These are phyloP conservation scores for Xylaria sp. DNA, from an alignment of 2,329 filamentous ascomycete species.

Conservation along the genomic window DNA sequence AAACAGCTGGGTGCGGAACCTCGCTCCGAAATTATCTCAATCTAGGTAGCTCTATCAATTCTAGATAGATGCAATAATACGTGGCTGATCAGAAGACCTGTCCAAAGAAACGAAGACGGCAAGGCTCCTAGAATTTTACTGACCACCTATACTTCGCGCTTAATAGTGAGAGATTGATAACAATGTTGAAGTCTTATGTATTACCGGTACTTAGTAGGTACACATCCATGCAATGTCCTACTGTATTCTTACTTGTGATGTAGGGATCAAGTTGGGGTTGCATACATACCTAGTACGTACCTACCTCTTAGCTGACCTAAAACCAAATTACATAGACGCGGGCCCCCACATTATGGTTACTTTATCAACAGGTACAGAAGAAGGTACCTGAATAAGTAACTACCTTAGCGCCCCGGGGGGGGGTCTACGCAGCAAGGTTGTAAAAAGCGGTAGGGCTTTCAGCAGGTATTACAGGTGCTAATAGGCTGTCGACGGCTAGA, in stretches of 20 bases:
- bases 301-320: too few species aligned
- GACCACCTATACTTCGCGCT: too few species aligned
- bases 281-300: neutral
- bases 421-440: too few species aligned
- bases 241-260: too few species aligned
- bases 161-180: neutral
- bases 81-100: too few species aligned
- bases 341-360: neutral
- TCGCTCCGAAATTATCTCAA: constrained; percentile 11
- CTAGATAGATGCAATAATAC: neutral
- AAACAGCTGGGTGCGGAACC: constrained; percentile 16
- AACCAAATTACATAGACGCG: too few species aligned
- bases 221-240: neutral
- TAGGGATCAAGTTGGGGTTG: neutral
- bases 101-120: neutral
- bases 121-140: too few species aligned
- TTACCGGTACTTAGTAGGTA: neutral
- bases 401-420: too few species aligned
- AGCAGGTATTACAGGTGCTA: too few species aligned
- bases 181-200: neutral
- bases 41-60: neutral
- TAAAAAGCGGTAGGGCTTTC: too few species aligned
- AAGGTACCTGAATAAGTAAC: constrained; percentile 4
- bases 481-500: too few species aligned
- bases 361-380: too few species aligned